Evolutionary conservation across 208 protist genomes (phyloP).

Genomic region (Leishmania braziliensis): DNA sequence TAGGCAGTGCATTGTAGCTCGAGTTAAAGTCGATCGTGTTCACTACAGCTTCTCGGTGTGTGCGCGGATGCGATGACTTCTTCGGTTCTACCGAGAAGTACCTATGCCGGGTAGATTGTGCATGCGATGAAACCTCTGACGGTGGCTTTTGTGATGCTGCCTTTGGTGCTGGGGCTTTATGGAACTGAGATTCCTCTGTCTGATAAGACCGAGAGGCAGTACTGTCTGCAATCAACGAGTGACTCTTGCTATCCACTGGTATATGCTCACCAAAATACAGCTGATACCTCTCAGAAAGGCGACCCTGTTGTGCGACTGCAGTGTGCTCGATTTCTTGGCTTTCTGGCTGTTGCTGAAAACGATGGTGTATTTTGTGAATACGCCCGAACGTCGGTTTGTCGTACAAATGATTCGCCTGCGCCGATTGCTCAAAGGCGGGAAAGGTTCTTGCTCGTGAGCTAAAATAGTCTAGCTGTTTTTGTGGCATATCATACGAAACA

Average conservation of each 20-base stretch:
- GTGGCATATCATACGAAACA: slow-evolving; percentile 27
- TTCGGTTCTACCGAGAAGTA: not conserved
- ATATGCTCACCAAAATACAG: slow-evolving; percentile 12
- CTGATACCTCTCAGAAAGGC: slow-evolving; percentile 21
- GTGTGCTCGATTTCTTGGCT: not conserved
- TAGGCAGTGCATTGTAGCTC: slow-evolving; percentile 10
- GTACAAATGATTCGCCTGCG: not conserved
- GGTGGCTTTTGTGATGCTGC: not conserved
- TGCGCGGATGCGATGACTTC: not conserved
- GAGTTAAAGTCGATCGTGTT: not conserved
- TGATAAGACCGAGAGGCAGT: not conserved
- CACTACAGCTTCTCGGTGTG: not conserved
- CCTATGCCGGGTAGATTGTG: not conserved
- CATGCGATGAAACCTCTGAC: not conserved
- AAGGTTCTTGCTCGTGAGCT: slow-evolving; percentile 7
- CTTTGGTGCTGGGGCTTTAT: not conserved
- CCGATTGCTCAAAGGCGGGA: not conserved
- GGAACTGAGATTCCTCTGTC: not conserved
- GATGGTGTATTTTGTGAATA: not conserved
- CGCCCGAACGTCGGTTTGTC: not conserved
- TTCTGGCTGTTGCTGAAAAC: not conserved
- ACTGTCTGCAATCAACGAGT: not conserved
- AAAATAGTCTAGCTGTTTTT: slow-evolving; percentile 26
- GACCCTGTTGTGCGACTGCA: not conserved
- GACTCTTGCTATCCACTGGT: not conserved